Percentiles rank a stretch among this genome's conserved stretches.
These are phyloP conservation scores for Aspergillus kassunensis DNA, from an alignment of 495 filamentous ascomycete genomes.

Conservation along the genomic window DNA sequence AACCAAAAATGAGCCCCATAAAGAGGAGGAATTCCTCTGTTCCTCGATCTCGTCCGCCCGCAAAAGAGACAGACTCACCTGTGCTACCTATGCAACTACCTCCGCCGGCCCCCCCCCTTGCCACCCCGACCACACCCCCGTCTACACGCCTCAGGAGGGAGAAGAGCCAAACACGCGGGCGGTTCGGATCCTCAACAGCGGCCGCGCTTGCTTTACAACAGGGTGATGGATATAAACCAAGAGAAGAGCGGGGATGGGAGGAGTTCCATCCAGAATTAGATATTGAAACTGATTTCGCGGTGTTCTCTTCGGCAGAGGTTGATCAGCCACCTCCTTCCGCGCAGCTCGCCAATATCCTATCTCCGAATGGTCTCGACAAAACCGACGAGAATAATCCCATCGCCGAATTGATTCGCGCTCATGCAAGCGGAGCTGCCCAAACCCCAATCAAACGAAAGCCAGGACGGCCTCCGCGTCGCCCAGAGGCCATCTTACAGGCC, in stretches of 20 bases:
- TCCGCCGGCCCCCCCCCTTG: conserved; percentile 34
- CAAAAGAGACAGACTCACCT: conserved; percentile 23
- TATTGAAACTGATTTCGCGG: conserved; percentile 69
- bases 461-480: conserved; percentile 59
- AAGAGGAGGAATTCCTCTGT: conserved; percentile 24
- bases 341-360: conserved; percentile 22
- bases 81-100: conserved; percentile 24
- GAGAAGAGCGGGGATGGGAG: conserved; percentile 94
- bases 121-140: conserved; percentile 40
- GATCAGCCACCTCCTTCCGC: conserved; percentile 57
- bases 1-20: conserved; percentile 18
- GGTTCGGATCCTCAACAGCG: conserved; percentile 77
- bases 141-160: conserved; percentile 49
- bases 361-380: conserved; percentile 24
- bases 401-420: conserved; percentile 21
- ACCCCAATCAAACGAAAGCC: conserved; percentile 54
- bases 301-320: conserved; percentile 80
- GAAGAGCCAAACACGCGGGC: conserved; percentile 45
- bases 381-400: conserved; percentile 22
- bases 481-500: conserved; percentile 57
- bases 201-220: conserved; percentile 80
- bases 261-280: conserved; percentile 96
- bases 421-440: conserved; percentile 27
- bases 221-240: conserved; percentile 91
- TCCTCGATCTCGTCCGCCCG: conserved; percentile 25